Conservation (phyloP, 257 asterid genomes). For the Rauvolfia tetraphylla region DNA sequence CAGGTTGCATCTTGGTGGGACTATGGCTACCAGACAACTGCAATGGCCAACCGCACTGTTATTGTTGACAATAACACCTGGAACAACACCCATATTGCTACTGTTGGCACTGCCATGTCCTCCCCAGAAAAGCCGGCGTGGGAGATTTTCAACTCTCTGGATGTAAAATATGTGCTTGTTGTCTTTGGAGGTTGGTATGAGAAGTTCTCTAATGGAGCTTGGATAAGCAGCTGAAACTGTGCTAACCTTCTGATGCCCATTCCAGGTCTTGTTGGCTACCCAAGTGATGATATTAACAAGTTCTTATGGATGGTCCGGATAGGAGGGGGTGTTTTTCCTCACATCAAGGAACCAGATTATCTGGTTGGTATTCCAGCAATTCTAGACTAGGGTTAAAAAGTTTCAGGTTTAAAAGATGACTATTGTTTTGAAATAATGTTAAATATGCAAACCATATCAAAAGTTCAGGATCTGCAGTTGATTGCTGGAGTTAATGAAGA, state of each 20-base stretch:
- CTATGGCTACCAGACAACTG: conserved; percentile 99
- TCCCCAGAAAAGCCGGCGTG: conserved; percentile 98
- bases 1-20: conserved; percentile 99
- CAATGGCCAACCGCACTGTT: conserved; percentile 99
- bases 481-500: not conserved
- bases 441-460: not conserved
- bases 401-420: not conserved
- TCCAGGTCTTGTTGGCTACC: conserved; percentile 96
- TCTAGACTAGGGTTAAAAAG: not conserved
- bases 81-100: conserved; percentile 98
- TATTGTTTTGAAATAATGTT: conserved; percentile 3
- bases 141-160: conserved; percentile 94
- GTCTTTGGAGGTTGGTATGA: conserved; percentile 91
- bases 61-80: conserved; percentile 97
- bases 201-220: conserved; percentile 7
- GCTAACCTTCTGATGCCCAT: conserved; percentile 26
- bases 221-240: conserved; percentile 5
- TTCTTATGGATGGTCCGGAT: conserved; percentile 99
- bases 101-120: conserved; percentile 99
- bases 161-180: conserved; percentile 96
- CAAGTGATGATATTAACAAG: conserved; percentile 98
- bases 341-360: conserved; percentile 97
- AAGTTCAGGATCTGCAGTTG: not conserved
- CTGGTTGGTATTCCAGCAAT: conserved; percentile 49
- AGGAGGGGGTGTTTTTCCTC: conserved; percentile 99